Base-by-base conservation (phyloP, 192 early-diverging fungal species). In the Backusella australiensis region DNA sequence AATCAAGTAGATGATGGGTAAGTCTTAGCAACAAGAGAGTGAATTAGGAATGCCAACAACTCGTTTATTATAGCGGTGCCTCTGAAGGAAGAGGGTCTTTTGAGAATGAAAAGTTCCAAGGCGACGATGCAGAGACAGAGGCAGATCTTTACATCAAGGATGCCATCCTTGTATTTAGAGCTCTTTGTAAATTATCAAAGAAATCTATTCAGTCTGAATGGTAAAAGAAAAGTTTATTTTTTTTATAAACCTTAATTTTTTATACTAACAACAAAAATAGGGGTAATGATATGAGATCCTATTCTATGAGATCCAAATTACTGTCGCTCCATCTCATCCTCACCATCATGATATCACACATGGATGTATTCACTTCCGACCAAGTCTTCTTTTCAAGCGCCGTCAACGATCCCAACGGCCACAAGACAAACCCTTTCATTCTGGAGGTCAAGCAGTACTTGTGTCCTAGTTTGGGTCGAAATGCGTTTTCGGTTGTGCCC, bases 141-240 rank as follows among this genome's bases (percentile, higher is more conserved):
- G 77, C 80, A 19, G 80, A 86, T 68, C 65, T 83, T 17, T 86
- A 75, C 73, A 78, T 81, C 42, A 86, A 86, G 21, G 95, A 98
- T 80, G 91, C 94, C 4, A 95, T 94, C 44, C 81, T 94, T 46
- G 91, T 96, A 1, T 89, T 98, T 80, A 89, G 96, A 11, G 92
- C 96, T 7, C 84, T 98, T 41, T 96, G 94, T 84, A 95, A 94
- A 74, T 83, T 97, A 66, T 94, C 91, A 38, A 97, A 95, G 93
- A 96, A 96, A 71, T 84, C 89, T 29, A 90, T 93, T 59, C 83
- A 91, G 12, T 88, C 85, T 26, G 88, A 87, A 80, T 86, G 90
- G 32, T 85, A 85, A 29, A 29, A 29, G 1, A 59, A 6, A 77
- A 9, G 2, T 34, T 23, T n/a, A 23, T n/a, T 19, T 52, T 35